A percentile compares a stretch with the other conserved stretches of the same genome.
phyloP scores from a whole-genome alignment of 768 basidiomycete species.

The Termitomyces sp. region DNA sequence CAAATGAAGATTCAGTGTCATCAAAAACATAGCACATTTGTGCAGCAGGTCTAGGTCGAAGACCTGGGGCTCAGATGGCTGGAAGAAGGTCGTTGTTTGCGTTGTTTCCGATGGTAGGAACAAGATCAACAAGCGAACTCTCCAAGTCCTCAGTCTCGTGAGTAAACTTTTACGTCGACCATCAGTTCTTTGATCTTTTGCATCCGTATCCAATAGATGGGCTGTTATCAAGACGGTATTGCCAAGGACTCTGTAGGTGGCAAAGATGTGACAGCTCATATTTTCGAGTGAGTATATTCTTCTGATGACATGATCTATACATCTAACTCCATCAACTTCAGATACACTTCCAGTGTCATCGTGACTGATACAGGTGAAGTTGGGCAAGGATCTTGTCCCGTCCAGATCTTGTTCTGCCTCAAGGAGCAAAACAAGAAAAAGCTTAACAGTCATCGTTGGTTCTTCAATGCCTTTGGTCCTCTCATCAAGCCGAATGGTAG shows the following conservation, averaged over 20 bases:
- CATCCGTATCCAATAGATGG: slow-evolving; percentile 49
- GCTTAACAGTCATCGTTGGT: slow-evolving; percentile 94
- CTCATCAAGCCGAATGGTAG: slow-evolving; percentile 78
- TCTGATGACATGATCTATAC: background rate
- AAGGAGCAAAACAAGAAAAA: slow-evolving; percentile 98
- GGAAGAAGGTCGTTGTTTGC: slow-evolving; percentile 89
- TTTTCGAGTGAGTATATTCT: slow-evolving; percentile 64
- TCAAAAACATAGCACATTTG: slow-evolving; percentile 82
- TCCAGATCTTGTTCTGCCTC: slow-evolving; percentile 86
- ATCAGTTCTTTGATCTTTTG: background rate
- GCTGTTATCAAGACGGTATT: slow-evolving; percentile 84
- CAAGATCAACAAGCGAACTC: slow-evolving; percentile 86
- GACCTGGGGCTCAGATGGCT: slow-evolving; percentile 84
- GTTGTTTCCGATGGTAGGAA: slow-evolving; percentile 80
- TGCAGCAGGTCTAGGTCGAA: slow-evolving; percentile 67
- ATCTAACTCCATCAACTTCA: slow-evolving; percentile 18
- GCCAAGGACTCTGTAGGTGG: slow-evolving; percentile 85
- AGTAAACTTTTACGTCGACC: slow-evolving; percentile 14
- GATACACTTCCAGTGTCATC: slow-evolving; percentile 75
- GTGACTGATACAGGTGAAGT: slow-evolving; percentile 81
- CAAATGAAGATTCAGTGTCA: slow-evolving; percentile 44
- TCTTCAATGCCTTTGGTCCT: slow-evolving; percentile 94
- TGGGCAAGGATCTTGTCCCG: slow-evolving; percentile 65
- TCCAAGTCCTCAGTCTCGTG: slow-evolving; percentile 83
- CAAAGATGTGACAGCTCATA: slow-evolving; percentile 90